Conservation (phyloP, 208 protist genomes). For the Leishmania amazonensis region DNA sequence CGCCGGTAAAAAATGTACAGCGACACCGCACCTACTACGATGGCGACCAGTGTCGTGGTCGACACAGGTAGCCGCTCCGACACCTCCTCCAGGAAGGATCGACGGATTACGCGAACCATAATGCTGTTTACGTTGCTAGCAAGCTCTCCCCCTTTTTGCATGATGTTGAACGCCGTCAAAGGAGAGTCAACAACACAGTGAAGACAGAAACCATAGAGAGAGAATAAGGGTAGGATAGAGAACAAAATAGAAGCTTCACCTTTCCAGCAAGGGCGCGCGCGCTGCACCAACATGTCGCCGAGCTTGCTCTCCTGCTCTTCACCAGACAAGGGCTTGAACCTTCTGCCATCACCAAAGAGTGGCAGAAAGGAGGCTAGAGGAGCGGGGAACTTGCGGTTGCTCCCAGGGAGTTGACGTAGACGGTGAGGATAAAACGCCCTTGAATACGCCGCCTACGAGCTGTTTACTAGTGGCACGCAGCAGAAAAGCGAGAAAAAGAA, state of each 20-base stretch:
- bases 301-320: neutral
- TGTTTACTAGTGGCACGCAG: neutral
- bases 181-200: neutral
- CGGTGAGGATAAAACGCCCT: neutral
- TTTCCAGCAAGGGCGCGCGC: neutral
- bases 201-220: neutral
- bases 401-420: neutral
- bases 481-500: neutral
- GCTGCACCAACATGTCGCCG: neutral
- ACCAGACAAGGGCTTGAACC: neutral
- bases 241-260: neutral
- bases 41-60: slow-evolving; percentile 46
- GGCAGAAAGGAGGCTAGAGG: neutral
- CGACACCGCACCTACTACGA: slow-evolving; percentile 59
- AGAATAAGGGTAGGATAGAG: slow-evolving; percentile 8
- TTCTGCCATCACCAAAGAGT: neutral
- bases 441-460: neutral
- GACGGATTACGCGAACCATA: slow-evolving; percentile 31
- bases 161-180: neutral
- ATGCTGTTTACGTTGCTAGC: neutral
- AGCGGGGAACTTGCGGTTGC: neutral
- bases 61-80: slow-evolving; percentile 43
- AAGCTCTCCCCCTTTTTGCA: neutral
- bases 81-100: slow-evolving; percentile 69
- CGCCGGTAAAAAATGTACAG: slow-evolving; percentile 51